Conservation (phyloP, 2,329 filamentous ascomycete species). For the Simplicillium aogashimaense region DNA sequence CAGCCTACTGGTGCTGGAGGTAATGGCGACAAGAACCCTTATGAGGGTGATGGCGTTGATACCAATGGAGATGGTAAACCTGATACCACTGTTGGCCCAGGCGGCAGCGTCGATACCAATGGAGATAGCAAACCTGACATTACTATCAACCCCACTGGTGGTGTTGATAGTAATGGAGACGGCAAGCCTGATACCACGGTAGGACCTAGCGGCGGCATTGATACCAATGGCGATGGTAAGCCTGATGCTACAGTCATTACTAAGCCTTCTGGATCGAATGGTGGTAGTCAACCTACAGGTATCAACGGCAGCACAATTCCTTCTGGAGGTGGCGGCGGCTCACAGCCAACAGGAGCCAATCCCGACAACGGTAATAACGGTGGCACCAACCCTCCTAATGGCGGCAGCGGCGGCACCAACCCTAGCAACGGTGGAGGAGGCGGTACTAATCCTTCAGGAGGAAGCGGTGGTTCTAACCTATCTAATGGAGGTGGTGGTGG, state of each 20-base stretch:
- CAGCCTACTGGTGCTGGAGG: not conserved
- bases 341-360: not conserved
- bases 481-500: no score
- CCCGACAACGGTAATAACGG: not conserved
- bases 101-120: not conserved
- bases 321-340: not conserved
- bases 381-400: conserved; percentile 1
- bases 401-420: not conserved
- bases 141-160: no score
- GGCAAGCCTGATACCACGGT: conserved; percentile 1
- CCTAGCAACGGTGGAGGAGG: not conserved
- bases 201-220: not conserved
- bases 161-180: not conserved
- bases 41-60: not conserved
- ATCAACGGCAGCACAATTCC: no score
- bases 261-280: no score
- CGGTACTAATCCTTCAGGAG: no score
- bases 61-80: conserved; percentile 3
- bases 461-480: no score
- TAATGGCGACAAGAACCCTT: not conserved
- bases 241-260: not conserved
- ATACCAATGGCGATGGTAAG: not conserved
- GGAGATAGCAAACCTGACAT: conserved; percentile 1
- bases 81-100: not conserved
- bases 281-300: no score